Evolutionary conservation across 495 filamentous ascomycete species (phyloP), one percentile per base, ranked within the genome.

Genomic region (Hypoxylon crocopeplum): DNA sequence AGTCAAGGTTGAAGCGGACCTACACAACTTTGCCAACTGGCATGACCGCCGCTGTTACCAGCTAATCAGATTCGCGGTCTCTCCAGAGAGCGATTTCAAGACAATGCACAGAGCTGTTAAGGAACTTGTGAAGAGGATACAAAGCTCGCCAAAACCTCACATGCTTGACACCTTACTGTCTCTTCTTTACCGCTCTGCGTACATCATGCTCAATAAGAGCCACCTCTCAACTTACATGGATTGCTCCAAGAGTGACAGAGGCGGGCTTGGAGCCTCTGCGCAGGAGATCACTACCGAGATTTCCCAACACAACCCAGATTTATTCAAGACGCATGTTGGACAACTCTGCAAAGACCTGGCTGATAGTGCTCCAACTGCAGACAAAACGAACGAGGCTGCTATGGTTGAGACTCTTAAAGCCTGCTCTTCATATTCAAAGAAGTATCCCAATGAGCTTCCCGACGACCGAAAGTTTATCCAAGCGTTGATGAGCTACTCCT

Each of bases 201-300:
- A 89, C 39, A 79, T 98, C 29, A 78, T 97, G 39, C 97, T 93
- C 75, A 99, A 98, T 75, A 86, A 88, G 54, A 97, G 92, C 68
- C 93, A 98, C 62, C 87, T 98, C 8, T 86, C 93, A 1, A 86
- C 90, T 1, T 92, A 97, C 59, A 90, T 97, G 79, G 87, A 90
- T 50, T 88, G 88, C 59, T 90, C 92, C 0, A 85, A 89, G 56
- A 89, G 86, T 2, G 88, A 97, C 66, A 87, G 92, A 60, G 83
- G 91, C 32, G 83, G 83, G 1, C 75, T 98, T 56, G 89, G 88
- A 12, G 74, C 82, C 7, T 83, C 89, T 0, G 94, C 94, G 6
- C 92, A 97, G 59, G 91, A 96, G 68, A 83, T 98, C 38, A 80
- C 97, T 20, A 93, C 92, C 66, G 90, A 98, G 66, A 96, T 99